phyloP scores from a whole-genome alignment of 495 filamentous ascomycete genomes.

The Podospora pseudocomata region DNA sequence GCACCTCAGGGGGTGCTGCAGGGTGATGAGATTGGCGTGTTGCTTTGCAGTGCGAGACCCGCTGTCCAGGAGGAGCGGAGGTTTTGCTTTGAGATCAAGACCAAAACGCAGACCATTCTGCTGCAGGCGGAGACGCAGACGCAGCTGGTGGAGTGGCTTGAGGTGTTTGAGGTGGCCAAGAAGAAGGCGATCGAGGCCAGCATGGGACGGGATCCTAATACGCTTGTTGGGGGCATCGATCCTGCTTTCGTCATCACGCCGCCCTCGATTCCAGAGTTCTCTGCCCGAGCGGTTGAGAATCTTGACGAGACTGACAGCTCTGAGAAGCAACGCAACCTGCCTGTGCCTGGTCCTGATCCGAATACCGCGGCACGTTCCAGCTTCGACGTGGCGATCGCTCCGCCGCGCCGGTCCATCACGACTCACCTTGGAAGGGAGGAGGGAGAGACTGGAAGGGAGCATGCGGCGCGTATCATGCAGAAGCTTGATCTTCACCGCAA shows the following conservation, averaged over 20 bases:
- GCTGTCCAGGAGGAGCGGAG: conserved; percentile 89
- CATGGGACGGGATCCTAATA: conserved; percentile 55
- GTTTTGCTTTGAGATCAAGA: conserved; percentile 98
- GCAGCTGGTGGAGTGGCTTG: conserved; percentile 88
- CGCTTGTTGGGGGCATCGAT: conserved; percentile 61
- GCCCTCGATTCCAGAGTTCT: conserved; percentile 82
- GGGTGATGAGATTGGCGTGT: conserved; percentile 90
- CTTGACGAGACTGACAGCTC: conserved; percentile 51
- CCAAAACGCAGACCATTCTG: conserved; percentile 84
- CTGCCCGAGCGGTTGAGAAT: conserved; percentile 68
- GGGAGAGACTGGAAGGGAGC: conserved; percentile 64
- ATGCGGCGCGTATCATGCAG: conserved; percentile 83
- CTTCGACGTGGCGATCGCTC: conserved; percentile 59
- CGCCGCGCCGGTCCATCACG: conserved; percentile 47
- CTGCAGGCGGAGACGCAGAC: conserved; percentile 90
- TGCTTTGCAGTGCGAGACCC: conserved; percentile 87
- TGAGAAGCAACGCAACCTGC: conserved; percentile 63
- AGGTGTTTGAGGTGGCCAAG: conserved; percentile 88
- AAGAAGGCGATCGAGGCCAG: conserved; percentile 80
- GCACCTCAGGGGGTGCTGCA: conserved; percentile 85
- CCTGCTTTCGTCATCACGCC: conserved; percentile 91
- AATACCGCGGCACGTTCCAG: conserved; percentile 57
- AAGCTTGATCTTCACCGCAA: conserved; percentile 89
- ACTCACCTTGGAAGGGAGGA: conserved; percentile 50
- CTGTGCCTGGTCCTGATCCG: conserved; percentile 61